phyloP scores from a whole-genome alignment of 1,284 basidiomycete species.

The Apiotrichum brassicae region DNA sequence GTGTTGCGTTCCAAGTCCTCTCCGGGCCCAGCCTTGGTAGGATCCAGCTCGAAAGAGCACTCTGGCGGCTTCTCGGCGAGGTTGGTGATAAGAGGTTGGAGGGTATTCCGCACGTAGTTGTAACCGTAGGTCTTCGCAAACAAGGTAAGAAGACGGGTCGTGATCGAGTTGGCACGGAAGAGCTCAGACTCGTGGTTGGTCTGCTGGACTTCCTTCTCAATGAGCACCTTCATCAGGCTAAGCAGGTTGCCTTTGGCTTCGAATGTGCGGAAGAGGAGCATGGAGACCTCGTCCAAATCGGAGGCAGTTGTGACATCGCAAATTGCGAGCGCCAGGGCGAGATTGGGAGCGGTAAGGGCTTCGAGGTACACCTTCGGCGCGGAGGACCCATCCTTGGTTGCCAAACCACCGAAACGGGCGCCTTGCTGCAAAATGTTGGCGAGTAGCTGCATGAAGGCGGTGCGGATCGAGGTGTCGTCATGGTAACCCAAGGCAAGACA shows the following conservation, averaged over 20 bases:
- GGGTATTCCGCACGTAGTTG: constrained; percentile 70
- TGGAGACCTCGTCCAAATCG: constrained; percentile 71
- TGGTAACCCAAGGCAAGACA: constrained; percentile 76
- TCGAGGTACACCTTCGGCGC: constrained; percentile 32
- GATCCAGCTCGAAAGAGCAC: constrained; percentile 72
- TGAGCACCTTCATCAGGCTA: constrained; percentile 69
- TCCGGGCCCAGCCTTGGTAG: constrained; percentile 54
- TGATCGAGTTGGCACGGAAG: constrained; percentile 80
- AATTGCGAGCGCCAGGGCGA: constrained; percentile 66
- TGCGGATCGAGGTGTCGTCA: constrained; percentile 62
- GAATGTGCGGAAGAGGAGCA: constrained; percentile 78
- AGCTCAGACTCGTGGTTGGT: constrained; percentile 70
- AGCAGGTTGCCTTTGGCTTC: constrained; percentile 66
- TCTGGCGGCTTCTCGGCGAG: constrained; percentile 67
- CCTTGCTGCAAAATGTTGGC: constrained; percentile 75
- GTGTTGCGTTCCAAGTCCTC: constrained; percentile 65
- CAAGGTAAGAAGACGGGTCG: constrained; percentile 71
- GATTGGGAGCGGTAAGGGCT: constrained; percentile 28
- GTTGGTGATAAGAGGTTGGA: constrained; percentile 66
- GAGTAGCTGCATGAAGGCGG: constrained; percentile 83
- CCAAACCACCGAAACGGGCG: constrained; percentile 46
- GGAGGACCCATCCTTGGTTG: constrained; percentile 18
- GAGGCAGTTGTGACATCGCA: constrained; percentile 72
- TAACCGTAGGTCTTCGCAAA: constrained; percentile 84
- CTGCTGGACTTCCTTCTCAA: constrained; percentile 71